Evolutionary conservation across 2,329 filamentous ascomycete species (phyloP).

Genomic region (Aspergillus transmontanensis): DNA sequence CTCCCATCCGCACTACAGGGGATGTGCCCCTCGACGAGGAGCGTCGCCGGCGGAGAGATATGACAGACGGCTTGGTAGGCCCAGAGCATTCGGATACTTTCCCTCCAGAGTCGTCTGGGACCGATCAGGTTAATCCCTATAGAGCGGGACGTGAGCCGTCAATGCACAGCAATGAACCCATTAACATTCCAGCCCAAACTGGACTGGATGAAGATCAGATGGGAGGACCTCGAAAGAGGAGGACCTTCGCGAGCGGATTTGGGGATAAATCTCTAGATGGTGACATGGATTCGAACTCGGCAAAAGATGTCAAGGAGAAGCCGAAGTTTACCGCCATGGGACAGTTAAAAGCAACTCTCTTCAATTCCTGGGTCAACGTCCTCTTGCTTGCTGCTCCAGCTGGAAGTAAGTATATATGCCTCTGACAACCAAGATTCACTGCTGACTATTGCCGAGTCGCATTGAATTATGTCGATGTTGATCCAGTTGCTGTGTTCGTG

Average conservation of each 20-base stretch:
- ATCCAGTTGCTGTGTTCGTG: slow-evolving; percentile 70
- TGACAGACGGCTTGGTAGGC: slow-evolving; percentile 26
- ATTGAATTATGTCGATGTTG: slow-evolving; percentile 65
- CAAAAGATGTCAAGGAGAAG: slow-evolving; percentile 23
- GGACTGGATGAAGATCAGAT: slow-evolving; percentile 13
- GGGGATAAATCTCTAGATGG: slow-evolving; percentile 14
- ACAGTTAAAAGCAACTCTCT: slow-evolving; percentile 65
- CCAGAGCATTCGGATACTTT: slow-evolving; percentile 30
- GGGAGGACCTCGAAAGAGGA: slow-evolving; percentile 30
- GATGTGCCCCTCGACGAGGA: slow-evolving; percentile 28
- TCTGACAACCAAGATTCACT: not conserved
- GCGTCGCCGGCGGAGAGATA: slow-evolving; percentile 25
- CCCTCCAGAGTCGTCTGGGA: slow-evolving; percentile 27
- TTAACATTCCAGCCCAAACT: slow-evolving; percentile 29
- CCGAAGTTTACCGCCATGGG: slow-evolving; percentile 41
- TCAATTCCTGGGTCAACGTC: slow-evolving; percentile 86
- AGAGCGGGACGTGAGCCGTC: slow-evolving; percentile 24
- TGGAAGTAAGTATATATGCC: slow-evolving; percentile 54
- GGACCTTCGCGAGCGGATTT: slow-evolving; percentile 24
- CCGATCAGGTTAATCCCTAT: slow-evolving; percentile 20
- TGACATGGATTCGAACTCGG: slow-evolving; percentile 14
- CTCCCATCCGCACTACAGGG: slow-evolving; percentile 24
- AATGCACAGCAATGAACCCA: slow-evolving; percentile 33
- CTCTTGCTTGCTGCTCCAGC: slow-evolving; percentile 76
- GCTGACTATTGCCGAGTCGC: slow-evolving; percentile 52